A percentile compares a stretch with the other conserved stretches of the same genome.
These are phyloP conservation scores for Nannochloris sp. DNA, from an alignment of 139 green algal species.

Conservation along the genomic window DNA sequence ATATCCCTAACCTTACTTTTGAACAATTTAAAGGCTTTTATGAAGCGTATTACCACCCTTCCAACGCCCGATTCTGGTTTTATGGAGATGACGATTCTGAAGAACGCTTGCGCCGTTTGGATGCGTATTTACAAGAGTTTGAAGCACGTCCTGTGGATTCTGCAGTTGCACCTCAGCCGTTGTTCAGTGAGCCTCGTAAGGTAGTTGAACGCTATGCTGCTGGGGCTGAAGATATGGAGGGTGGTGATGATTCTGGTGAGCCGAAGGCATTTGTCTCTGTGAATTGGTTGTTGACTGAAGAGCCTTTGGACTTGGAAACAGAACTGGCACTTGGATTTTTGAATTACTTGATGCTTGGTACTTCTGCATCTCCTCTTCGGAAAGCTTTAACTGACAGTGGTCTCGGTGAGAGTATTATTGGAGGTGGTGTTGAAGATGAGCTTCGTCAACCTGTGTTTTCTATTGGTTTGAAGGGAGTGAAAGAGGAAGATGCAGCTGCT, in stretches of 20 bases:
- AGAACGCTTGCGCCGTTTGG: constrained; percentile 77
- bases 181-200: constrained; percentile 36
- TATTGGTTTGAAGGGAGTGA: constrained; percentile 56
- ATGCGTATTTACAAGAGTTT: constrained; percentile 75
- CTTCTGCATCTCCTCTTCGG: constrained; percentile 75
- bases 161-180: constrained; percentile 63
- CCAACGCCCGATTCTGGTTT: constrained; percentile 95
- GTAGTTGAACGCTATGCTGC: constrained; percentile 47
- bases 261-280: constrained; percentile 75
- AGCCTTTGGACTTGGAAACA: constrained; percentile 82
- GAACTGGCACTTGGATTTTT: constrained; percentile 89
- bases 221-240: constrained; percentile 38
- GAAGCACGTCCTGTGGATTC: constrained; percentile 65
- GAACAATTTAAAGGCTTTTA: constrained; percentile 96
- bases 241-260: constrained; percentile 52
- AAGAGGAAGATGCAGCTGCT: constrained; percentile 20
- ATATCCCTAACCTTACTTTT: constrained; percentile 92
- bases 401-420: constrained; percentile 85
- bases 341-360: constrained; percentile 94
- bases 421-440: constrained; percentile 89
- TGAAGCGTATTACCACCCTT: constrained; percentile 92
- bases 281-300: constrained; percentile 88
- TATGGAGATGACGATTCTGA: constrained; percentile 90
- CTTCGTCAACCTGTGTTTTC: constrained; percentile 84
- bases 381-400: constrained; percentile 90